phyloP scores from a whole-genome alignment of 441 rosid genomes.

The Arabidopsis lyrata region DNA sequence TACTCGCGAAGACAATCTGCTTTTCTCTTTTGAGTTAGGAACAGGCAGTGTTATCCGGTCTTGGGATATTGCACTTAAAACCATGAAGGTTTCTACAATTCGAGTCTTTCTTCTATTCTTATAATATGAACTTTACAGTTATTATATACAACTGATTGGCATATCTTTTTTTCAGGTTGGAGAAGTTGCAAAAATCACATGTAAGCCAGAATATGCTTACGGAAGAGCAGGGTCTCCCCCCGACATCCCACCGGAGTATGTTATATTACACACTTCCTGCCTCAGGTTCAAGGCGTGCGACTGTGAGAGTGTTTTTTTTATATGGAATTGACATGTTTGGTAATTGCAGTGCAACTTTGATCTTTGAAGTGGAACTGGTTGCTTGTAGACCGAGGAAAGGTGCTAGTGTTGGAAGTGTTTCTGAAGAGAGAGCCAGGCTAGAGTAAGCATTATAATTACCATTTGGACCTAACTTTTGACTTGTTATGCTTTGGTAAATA shows the following conservation, averaged over 20 bases:
- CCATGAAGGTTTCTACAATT: conserved; percentile 79
- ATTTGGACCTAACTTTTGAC: no score
- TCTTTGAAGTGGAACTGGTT: conserved; percentile 85
- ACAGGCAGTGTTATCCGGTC: conserved; percentile 84
- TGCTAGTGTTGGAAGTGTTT: conserved; percentile 66
- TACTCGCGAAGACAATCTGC: conserved; percentile 82
- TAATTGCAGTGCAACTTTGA: conserved; percentile 77
- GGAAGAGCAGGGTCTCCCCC: conserved; percentile 93
- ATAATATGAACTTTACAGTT: no score
- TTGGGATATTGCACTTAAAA: conserved; percentile 86
- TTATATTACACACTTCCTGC: background rate
- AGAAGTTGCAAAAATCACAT: conserved; percentile 88
- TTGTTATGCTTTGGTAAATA: no score
- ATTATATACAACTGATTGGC: background rate
- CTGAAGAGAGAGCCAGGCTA: conserved; percentile 92
- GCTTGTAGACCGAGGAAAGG: conserved; percentile 90
- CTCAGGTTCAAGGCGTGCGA: background rate
- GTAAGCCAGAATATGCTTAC: conserved; percentile 94
- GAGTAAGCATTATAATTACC: conserved; percentile 61
- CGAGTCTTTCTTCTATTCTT: background rate
- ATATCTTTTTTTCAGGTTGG: conserved; percentile 64
- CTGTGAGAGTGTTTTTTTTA: background rate
- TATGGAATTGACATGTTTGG: conserved; percentile 3
- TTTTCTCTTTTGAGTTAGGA: conserved; percentile 92
- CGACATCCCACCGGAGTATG: conserved; percentile 86